Conservation (phyloP, 768 basidiomycete species). For the Galerina sulciceps region DNA sequence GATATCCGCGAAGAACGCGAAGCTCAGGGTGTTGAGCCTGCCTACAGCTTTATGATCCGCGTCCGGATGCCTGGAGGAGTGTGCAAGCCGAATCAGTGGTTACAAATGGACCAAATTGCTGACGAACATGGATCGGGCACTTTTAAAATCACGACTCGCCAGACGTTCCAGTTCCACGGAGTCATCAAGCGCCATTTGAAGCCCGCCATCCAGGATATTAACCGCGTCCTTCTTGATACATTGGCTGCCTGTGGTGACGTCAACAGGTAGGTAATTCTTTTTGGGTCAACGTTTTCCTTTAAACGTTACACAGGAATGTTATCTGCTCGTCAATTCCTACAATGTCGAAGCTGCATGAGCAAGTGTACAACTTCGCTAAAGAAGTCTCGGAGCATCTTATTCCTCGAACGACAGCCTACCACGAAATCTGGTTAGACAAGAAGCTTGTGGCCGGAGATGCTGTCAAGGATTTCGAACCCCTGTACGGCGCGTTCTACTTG, state of each 20-base stretch:
- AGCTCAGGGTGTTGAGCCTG: constrained; percentile 91
- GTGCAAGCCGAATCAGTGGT: constrained; percentile 90
- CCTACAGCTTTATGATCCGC: constrained; percentile 98
- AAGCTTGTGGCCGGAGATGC: constrained; percentile 95
- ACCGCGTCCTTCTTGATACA: constrained; percentile 88
- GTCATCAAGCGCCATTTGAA: constrained; percentile 97
- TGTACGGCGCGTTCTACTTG: constrained; percentile 98
- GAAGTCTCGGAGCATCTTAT: constrained; percentile 84
- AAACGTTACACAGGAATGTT: constrained; percentile 67
- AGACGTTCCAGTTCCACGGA: constrained; percentile 99
- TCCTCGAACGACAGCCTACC: constrained; percentile 91
- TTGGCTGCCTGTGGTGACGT: constrained; percentile 99
- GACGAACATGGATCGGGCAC: constrained; percentile 94
- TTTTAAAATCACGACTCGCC: constrained; percentile 96
- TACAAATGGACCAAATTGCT: constrained; percentile 93
- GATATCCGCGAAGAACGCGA: constrained; percentile 97
- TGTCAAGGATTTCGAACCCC: constrained; percentile 90
- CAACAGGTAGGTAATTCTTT: constrained; percentile 63
- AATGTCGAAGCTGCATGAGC: constrained; percentile 81
- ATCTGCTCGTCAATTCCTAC: constrained; percentile 91
- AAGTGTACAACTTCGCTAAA: constrained; percentile 86
- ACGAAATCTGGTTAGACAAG: constrained; percentile 99
- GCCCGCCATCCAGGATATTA: constrained; percentile 95
- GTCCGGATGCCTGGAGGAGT: constrained; percentile 96
- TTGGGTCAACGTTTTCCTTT: neutral